A percentile compares a stretch with the other conserved stretches of the same genome.
phyloP scores from a whole-genome alignment of 192 early-diverging fungal genomes.

The Umbelopsis isabellina region DNA sequence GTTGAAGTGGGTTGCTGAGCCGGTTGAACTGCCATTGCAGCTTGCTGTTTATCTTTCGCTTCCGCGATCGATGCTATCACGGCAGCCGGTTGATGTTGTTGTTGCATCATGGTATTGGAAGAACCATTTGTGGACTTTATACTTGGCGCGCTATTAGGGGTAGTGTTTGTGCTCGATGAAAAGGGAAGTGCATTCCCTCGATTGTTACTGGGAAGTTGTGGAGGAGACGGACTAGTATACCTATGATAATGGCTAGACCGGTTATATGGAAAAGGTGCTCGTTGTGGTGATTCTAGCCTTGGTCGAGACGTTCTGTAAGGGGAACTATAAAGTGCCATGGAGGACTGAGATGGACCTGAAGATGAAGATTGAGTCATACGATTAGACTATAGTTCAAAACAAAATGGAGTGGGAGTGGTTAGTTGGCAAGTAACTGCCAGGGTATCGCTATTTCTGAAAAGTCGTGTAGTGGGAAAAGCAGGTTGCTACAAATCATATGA shows the following conservation, averaged over 20 bases:
- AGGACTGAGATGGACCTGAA: conserved; percentile 4
- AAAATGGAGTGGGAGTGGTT: too few species aligned
- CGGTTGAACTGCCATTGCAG: background rate
- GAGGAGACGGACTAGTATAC: conserved; percentile 19
- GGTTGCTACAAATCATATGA: too few species aligned
- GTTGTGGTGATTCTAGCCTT: conserved; percentile 20
- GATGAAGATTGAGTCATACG: background rate
- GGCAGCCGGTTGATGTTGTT: background rate
- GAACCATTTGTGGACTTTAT: background rate
- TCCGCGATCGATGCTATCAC: background rate
- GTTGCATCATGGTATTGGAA: background rate
- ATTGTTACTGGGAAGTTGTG: conserved; percentile 18
- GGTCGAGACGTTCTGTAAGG: conserved; percentile 19
- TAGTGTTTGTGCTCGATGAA: background rate
- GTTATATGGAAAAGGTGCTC: conserved; percentile 12
- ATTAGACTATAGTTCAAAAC: too few species aligned
- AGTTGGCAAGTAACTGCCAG: too few species aligned
- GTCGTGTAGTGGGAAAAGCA: too few species aligned
- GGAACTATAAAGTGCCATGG: conserved; percentile 15
- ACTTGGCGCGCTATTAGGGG: conserved; percentile 14
- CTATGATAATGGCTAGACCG: conserved; percentile 20
- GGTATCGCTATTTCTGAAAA: too few species aligned
- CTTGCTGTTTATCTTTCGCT: conserved; percentile 16
- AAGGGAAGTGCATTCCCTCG: conserved; percentile 17
- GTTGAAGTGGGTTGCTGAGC: background rate